Evolutionary conservation across 2,329 filamentous ascomycete genomes (phyloP), one percentile per base, ranked within the genome.

Genomic region (Penicillium sp.): DNA sequence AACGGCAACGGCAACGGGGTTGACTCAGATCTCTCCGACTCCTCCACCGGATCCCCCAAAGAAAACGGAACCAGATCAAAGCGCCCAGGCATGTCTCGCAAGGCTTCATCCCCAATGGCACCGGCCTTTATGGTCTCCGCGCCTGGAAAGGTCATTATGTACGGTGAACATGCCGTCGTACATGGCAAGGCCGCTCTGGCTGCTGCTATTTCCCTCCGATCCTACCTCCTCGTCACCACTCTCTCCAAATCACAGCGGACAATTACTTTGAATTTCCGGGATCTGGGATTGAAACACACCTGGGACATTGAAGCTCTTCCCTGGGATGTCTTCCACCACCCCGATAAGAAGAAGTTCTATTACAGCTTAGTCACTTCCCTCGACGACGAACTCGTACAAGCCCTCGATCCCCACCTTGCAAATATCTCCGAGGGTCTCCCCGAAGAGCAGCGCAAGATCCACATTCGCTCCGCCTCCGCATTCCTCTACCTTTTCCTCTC

Each of bases 121-220:
- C 93, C 93, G 44, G 81, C 93, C 59, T 99, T 99, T 74, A 96
- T 99, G 90, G 93, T 98, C 56, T 98, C 95, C 16, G 93, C 96
- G 2, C 95, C 95, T 0, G 96, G 93, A 62, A 99, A 99, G 75
- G 95, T 97, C 71, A 99, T 99, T 74, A 91, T 98, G 52, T 98
- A 93, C 78, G 95, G 95, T 65, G 95, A 99, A 76, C 95, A 99
- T 79, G 90, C 95, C 2, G 95, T 98, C n/a, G 95, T 99, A 21
- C 87, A 99, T 71, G 93, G 93, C 71, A 98, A 97, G 88, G 87
- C 92, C 65, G 93, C 95, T 57, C 93, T 99, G 75, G 95, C 95
- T 52, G 96, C 95, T 24, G 89, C 95, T 29, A 96, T 99, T 57
- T 96, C 95, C 27, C 84, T 99, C 27, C 89, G 95, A 66, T 98